Evolutionary conservation across 208 protist species (phyloP), one percentile per base, ranked within the genome.

Genomic region (Trypanosoma lewisi): DNA sequence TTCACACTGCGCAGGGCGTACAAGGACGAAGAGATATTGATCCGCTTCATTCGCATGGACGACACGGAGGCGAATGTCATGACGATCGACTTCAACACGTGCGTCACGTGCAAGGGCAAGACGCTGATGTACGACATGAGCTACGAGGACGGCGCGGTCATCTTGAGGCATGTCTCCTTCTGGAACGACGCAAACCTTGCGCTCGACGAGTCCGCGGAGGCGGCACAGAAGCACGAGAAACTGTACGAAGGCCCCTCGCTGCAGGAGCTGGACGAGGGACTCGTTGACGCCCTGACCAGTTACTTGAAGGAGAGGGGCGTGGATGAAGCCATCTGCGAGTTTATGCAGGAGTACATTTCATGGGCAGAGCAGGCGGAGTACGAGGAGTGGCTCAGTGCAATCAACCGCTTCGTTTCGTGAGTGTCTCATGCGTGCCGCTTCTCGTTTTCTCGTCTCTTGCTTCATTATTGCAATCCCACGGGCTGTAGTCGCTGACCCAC

Each of bases 351-450:
- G 21, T 94, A 94, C 76, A 80, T 67, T 72, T 90, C 82, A 69
- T 96, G 86, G 87, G 73, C 82, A 25, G 91, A 96, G 80, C 91
- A 96, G 82, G 79, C 89, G 75, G 91, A 96, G 69, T 96, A 96
- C 69, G 91, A 94, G 70, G 64, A 63, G 36, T 96, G 91, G 91
- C 83, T 96, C 31, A 64, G 67, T 42, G 70, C 52, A 33, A 82
- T 96, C 63, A 83, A 85, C 71, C 78, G 83, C 59, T 93, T 96
- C 57, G 75, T 83, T 1, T 75, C 83, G 39, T 95, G 79, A 83
- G 37, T n/a, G 3, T 1, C 23, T 7, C 2, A 49, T 9, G 33
- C n/a, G 37, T 44, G 21, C 52, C 28, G 27, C 52, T 39, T 30
- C 19, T 50, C 19, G 5, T 34, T 25, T 51, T 31, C 11, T 36